These are phyloP conservation scores for Schrenkiella parvula DNA, from an alignment of 345 rosid species.

Conservation along the genomic window DNA sequence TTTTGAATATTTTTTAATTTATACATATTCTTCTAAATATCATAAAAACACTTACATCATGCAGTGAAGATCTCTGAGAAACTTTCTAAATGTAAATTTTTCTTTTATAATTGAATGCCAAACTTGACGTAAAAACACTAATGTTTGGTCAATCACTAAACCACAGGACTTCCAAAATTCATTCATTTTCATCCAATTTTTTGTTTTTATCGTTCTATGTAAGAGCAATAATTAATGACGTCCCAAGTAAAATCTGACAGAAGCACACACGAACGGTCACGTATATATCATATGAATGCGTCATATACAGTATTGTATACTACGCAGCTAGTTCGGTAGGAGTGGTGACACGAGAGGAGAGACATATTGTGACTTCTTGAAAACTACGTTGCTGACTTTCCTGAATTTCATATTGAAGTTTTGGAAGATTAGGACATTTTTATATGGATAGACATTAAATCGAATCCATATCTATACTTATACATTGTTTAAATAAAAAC, in stretches of 20 bases:
- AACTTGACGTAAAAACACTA: neutral
- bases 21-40: neutral
- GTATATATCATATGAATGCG: neutral
- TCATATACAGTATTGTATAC: slow-evolving; percentile 10
- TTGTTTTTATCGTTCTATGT: neutral
- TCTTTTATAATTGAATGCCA: too few species aligned
- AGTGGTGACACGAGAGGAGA: slow-evolving; percentile 15
- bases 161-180: neutral
- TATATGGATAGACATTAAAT: neutral
- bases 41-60: too few species aligned
- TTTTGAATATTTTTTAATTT: neutral
- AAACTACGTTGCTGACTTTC: slow-evolving; percentile 30
- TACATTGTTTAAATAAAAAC: neutral
- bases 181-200: neutral
- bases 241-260: slow-evolving; percentile 1
- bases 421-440: slow-evolving; percentile 9
- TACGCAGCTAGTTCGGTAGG: slow-evolving; percentile 7
- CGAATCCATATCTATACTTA: neutral
- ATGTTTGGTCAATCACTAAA: neutral
- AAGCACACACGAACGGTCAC: neutral
- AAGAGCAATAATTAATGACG: neutral
- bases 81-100: neutral
- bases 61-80: neutral
- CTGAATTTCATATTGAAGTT: neutral
- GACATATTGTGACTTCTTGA: slow-evolving; percentile 22